Base-by-base conservation (phyloP, 345 rosid genomes). In the Toxicodendron radicans region DNA sequence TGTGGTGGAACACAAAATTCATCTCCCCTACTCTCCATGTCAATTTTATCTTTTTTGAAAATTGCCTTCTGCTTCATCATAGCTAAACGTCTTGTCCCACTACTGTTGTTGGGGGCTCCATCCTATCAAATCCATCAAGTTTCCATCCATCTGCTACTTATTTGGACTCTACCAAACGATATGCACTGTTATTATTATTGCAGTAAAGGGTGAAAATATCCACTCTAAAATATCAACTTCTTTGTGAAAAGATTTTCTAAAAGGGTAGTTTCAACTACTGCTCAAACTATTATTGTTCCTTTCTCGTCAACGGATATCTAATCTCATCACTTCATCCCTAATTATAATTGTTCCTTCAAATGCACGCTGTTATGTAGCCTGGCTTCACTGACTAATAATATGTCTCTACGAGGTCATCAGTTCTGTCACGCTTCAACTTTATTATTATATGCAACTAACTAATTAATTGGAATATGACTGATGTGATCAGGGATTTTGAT, bases 91-190 rank as follows among this genome's bases (percentile, higher is more conserved):
- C 6, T 51, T 33, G 46, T 68, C 58, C 41, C 5, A 12, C 46
- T 17, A n/a, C 53, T 24, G 45, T 46, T 58, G 0, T 23, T 70
- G 73, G 38, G 64, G 73, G 64, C 64, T 70, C 73, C 64, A 38
- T 70, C 1, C 35, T 5, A 13, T 65, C 69, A 65, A 46, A 46
- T 45, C 64, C 62, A 0, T 70, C 73, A 56, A 54, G 20, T 38
- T 66, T 49, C 8, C 4, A 53, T 10, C 49, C 14, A 53, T 18
- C n/a, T n/a, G 5, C 53, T 23, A n/a, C 45, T 1, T 38, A 4
- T 38, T 61, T 61, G 65, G 65, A 69, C 35, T 35, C 21, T 54
- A 38, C 14, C 64, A 24, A 60, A 41, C 21, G 14, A 10, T 60
- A 18, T 60, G 45, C 45, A 27, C 30, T 30, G 33, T 14, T 59